phyloP scores from a whole-genome alignment of 345 rosid species.

The Garcia nutans region DNA sequence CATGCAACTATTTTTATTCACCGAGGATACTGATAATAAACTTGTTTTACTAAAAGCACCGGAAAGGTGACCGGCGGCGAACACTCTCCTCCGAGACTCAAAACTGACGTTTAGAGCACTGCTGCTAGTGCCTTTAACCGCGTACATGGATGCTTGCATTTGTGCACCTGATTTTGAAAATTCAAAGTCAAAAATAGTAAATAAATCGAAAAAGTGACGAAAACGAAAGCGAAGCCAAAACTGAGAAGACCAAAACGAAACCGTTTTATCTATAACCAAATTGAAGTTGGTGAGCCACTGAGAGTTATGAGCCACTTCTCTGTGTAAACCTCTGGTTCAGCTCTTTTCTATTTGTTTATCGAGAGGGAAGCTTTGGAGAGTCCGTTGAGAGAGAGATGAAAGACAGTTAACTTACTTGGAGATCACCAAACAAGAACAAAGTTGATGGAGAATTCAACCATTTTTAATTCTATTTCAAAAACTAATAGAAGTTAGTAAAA shows the following conservation, averaged over 20 bases:
- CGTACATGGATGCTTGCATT: conserved; percentile 57
- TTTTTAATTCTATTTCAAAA: background rate
- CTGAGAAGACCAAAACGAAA: background rate
- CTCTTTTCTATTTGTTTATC: background rate
- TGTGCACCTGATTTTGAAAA: conserved; percentile 20
- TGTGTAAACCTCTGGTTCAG: background rate
- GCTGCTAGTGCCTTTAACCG: conserved; percentile 33
- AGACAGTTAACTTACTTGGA: conserved; percentile 9
- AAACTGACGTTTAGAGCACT: conserved; percentile 32
- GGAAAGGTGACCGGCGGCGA: conserved; percentile 7
- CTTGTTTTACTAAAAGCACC: conserved; percentile 25
- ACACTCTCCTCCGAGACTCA: conserved; percentile 32
- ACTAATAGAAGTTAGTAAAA: no score
- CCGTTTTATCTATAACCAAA: conserved; percentile 7
- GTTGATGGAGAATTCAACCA: conserved; percentile 31
- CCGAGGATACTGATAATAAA: background rate
- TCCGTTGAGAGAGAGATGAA: conserved; percentile 43
- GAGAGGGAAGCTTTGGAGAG: conserved; percentile 32
- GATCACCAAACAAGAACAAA: conserved; percentile 21
- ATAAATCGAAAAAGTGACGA: background rate
- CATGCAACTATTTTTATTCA: conserved; percentile 30
- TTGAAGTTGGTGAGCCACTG: background rate
- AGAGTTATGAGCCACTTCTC: background rate
- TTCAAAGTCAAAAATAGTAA: conserved; percentile 14
- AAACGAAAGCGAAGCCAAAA: background rate